A percentile compares a stretch with the other conserved stretches of the same genome.
Conservation (phyloP, 495 filamentous ascomycete species). For the Talaromyces stipitatus region DNA sequence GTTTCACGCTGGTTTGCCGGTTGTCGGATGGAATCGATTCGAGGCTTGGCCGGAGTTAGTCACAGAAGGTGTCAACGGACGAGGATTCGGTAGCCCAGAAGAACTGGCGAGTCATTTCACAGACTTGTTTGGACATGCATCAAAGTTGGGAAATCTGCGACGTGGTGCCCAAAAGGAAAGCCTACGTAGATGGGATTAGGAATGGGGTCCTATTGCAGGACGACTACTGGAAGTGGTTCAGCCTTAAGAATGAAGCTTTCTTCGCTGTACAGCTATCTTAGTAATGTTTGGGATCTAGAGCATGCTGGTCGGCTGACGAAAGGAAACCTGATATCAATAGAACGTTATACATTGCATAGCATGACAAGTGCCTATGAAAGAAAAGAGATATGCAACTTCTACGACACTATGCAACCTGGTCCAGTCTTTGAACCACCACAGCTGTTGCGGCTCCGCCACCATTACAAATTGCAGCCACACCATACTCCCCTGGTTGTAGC, state of each 20-base stretch:
- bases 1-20: constrained; percentile 90
- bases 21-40: constrained; percentile 75
- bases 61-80: constrained; percentile 75
- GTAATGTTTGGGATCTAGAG: too few species aligned
- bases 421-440: constrained; percentile 84
- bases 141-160: constrained; percentile 53
- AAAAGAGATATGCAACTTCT: neutral
- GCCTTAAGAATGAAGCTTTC: too few species aligned
- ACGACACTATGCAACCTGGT: constrained; percentile 43
- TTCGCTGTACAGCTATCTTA: too few species aligned
- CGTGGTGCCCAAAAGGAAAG: constrained; percentile 72
- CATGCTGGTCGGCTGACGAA: too few species aligned
- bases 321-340: neutral
- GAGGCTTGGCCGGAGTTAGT: constrained; percentile 84
- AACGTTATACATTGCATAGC: neutral
- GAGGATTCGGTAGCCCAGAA: constrained; percentile 62
- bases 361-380: neutral
- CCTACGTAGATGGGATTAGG: constrained; percentile 78
- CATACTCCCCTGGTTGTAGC: constrained; percentile 88
- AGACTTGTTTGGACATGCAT: constrained; percentile 50
- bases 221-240: constrained; percentile 58
- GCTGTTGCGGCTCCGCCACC: constrained; percentile 89
- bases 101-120: constrained; percentile 52
- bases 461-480: constrained; percentile 93
- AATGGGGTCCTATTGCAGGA: constrained; percentile 79